Evolutionary conservation across 2,329 filamentous ascomycete genomes (phyloP), one percentile per base, ranked within the genome.

Genomic region (Knoxdaviesia capensis): DNA sequence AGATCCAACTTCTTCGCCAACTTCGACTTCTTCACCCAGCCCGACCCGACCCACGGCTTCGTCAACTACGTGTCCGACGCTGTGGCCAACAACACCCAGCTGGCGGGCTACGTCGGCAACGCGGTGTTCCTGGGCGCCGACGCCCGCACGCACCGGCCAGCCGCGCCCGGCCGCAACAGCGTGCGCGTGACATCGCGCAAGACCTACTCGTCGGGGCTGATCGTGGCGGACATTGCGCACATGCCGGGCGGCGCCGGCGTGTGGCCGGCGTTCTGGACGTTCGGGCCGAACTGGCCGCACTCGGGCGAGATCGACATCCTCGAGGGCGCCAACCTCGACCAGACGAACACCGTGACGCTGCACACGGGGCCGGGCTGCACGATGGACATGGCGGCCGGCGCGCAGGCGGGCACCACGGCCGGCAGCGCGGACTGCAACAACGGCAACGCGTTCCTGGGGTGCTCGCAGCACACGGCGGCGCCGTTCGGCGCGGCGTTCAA

Each of bases 231-330:
- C 53, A 70, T 86, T 44, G 66, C 63, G 7, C 81, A 87, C 56
- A 85, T 86, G 74, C 82, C 82, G n/a, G 68, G 67, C 20, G 72
- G 71, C 36, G 61, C 65, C 46, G 81, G 80, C 33, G 69, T 74
- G 9, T 88, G 82, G 82, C 80, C 81, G 1, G 81, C 81, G 9
- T 80, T 79, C 56, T 81, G 71, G 71, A 65, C 63, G 41, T 66
- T 83, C 33, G 80, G 80, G 10, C 62, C 66, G n/a, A 58, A 69
- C 52, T 87, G 82, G 82, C 82, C 82, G 2, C 55, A 55, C 36
- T 62, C 64, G 6, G 81, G 81, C 39, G 82, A 87, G 59, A 81
- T 88, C 51, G 82, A 88, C 55, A 80, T 87, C 51, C 73, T 87
- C 50, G 82, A 87, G 60, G 80, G 80, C 34, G 77, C 85, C 49